Conservation (phyloP, 129 eudicot species). For the Sambucus nigra region DNA sequence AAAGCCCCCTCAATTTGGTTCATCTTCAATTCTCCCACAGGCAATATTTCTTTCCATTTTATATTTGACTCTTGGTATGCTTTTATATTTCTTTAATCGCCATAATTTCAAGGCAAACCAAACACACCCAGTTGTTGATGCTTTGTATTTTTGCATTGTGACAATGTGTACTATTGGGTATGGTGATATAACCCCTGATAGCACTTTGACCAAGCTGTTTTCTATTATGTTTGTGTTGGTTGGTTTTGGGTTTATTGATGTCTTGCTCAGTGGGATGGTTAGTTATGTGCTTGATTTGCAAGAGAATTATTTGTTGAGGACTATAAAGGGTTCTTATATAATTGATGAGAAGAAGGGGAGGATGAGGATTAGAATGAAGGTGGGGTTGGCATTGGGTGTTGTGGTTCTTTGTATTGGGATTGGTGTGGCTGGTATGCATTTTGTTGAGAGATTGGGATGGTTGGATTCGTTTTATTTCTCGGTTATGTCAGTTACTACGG, state of each 20-base stretch:
- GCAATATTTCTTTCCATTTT: conserved; percentile 39
- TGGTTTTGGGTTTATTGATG: conserved; percentile 69
- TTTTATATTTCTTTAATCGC: conserved; percentile 37
- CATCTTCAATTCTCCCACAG: conserved; percentile 33
- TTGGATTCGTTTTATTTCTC: conserved; percentile 58
- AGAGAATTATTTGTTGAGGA: conserved; percentile 42
- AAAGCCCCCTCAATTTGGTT: not conserved
- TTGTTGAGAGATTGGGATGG: conserved; percentile 50
- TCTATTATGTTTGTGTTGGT: conserved; percentile 51
- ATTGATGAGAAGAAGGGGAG: conserved; percentile 70
- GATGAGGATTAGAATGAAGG: conserved; percentile 72
- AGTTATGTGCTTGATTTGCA: conserved; percentile 63
- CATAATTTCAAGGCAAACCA: conserved; percentile 31
- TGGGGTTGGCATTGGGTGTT: conserved; percentile 65
- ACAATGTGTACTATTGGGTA: conserved; percentile 79
- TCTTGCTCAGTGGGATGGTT: conserved; percentile 64
- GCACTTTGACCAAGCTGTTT: conserved; percentile 43
- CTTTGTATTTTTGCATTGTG: conserved; percentile 63
- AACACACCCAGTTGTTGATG: conserved; percentile 63
- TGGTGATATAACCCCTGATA: conserved; percentile 62
- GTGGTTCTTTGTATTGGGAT: conserved; percentile 62
- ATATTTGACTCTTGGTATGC: conserved; percentile 46
- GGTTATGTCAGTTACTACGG: conserved; percentile 84
- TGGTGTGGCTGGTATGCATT: conserved; percentile 50
- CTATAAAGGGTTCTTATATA: conserved; percentile 29